phyloP scores from a whole-genome alignment of 768 basidiomycete genomes.

The Xerocomellus amylosporus region DNA sequence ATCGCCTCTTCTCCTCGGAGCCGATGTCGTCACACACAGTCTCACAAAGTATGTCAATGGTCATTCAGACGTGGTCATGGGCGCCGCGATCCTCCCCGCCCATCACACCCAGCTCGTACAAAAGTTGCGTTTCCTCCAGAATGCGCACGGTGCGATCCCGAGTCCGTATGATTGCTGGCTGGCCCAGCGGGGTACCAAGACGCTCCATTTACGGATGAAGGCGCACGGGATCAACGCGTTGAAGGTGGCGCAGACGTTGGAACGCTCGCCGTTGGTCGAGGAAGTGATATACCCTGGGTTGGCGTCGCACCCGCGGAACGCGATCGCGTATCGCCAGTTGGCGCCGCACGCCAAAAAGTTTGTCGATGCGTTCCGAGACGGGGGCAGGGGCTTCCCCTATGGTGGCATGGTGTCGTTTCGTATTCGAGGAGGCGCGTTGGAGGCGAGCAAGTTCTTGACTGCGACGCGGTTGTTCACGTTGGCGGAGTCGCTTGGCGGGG shows the following conservation, averaged over 20 bases:
- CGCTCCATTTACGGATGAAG: slow-evolving; percentile 83
- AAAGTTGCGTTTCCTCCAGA: slow-evolving; percentile 83
- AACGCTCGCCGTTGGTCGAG: slow-evolving; percentile 57
- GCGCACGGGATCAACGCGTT: slow-evolving; percentile 85
- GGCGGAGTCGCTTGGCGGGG: slow-evolving; percentile 88
- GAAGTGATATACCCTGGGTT: slow-evolving; percentile 88
- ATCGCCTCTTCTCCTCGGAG: slow-evolving; percentile 80
- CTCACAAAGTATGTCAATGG: slow-evolving; percentile 93
- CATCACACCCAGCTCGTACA: slow-evolving; percentile 46
- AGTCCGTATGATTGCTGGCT: slow-evolving; percentile 89
- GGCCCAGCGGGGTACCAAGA: slow-evolving; percentile 87
- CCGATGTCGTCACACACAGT: slow-evolving; percentile 82
- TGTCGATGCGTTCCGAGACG: slow-evolving; percentile 39
- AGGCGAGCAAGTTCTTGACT: slow-evolving; percentile 68
- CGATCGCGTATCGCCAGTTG: slow-evolving; percentile 58
- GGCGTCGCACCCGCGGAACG: slow-evolving; percentile 59
- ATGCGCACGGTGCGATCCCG: slow-evolving; percentile 81
- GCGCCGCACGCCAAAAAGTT: slow-evolving; percentile 70
- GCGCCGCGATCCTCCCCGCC: slow-evolving; percentile 69
- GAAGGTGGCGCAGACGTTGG: slow-evolving; percentile 62
- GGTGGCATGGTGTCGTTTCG: slow-evolving; percentile 86
- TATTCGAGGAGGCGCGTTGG: slow-evolving; percentile 47
- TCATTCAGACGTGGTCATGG: slow-evolving; percentile 92
- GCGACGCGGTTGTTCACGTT: slow-evolving; percentile 67
- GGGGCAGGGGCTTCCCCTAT: slow-evolving; percentile 68